Base-by-base conservation (phyloP, 2,329 filamentous ascomycete genomes). In the Daldinia sp. region DNA sequence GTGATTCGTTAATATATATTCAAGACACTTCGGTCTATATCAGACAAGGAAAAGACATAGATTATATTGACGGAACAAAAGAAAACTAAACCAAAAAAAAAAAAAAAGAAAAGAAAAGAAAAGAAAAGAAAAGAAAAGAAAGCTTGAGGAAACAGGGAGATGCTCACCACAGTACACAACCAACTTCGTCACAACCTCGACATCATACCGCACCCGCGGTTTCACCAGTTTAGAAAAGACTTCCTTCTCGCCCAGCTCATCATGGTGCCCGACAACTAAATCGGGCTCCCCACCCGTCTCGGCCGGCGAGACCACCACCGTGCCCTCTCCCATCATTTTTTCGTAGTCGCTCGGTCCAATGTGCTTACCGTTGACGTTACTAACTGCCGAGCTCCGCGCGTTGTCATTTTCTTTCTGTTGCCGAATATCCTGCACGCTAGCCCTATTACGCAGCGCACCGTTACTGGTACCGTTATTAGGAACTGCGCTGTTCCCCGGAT, bases 151-250 rank as follows among this genome's bases (percentile, higher is more conserved):
- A 30, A 17, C 25, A 11, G 15, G 25, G 9, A 58, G n/a, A 58
- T 17, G 79, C 88, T 77, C 80, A 93, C 94, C 95, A 61, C 90
- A 86, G 80, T 99, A 99, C 21, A 99, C 93, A 71, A 99, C 91
- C 63, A 99, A 78, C 79, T 97, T 98, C 4, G 95, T 98, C 34
- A 99, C 91, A 35, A 99, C 94, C 77, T 99, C 95, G n/a, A 98
- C 94, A 78, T 99, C 95, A 74, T 98, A 99, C 70, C 94, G 85
- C 62, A 97, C 94, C 69, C 95, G 87, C 49, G 95, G 93, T 78
- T 90, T 92, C 66, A 93, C 89, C 57, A 98, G 83, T 74, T 85
- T 87, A 43, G 89, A 90, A 77, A 98, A 97, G 76, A 98, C 89
- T 74, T 96, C 91, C 69, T 83, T 85, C 75, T 93, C 90, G 48